Evolutionary conservation across 225 moss, liverwort and hornwort genomes (phyloP), one percentile per base, ranked within the genome.

Genomic region (Pseudisothecium myosuroides): DNA sequence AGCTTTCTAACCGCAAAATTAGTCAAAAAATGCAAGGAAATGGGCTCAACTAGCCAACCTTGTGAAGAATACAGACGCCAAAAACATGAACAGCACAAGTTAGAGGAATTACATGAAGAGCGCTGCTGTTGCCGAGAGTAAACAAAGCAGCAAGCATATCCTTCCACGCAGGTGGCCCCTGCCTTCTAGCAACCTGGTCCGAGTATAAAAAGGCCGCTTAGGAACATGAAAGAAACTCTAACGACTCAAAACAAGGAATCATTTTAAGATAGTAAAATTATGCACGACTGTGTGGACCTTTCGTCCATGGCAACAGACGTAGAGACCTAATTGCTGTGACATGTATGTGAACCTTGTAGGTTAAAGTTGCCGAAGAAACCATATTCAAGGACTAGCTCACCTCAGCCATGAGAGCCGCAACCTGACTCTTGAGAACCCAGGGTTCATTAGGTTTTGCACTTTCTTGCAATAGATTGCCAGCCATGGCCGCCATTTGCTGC

Each of bases 361-460:
- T 34, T 71, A 72, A 56, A 64, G 63, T 37, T 73, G 45, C 50
- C 41, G 4, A 54, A 67, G 86, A 80, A 82, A 29, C n/a, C 47
- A 85, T 39, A 34, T 37, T 83, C n/a, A 86, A 59, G 55, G 12
- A 74, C 83, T 65, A 63, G 36, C 93, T 82, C 80, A 99, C 99
- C 95, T 97, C 99, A 74, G 99, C 99, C 92, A 99, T 97, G 71
- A 99, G 96, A 88, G 96, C 95, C 73, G 99, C 97, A 92, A 95
- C 96, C 93, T 96, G 97, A 90, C 96, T 99, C 93, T 97, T 99
- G 5, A 97, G 89, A 54, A 92, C 93, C 99, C 99, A 99, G 56
- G 92, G 92, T 92, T 99, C 99, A 89, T 90, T 93, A 74, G 95
- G 88, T 60, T 92, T 99, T 76, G 96, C 97, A 88, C 96, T 92